These are phyloP conservation scores for Aspergillus aculeatus DNA, from an alignment of 2,329 filamentous ascomycete genomes.

Conservation along the genomic window DNA sequence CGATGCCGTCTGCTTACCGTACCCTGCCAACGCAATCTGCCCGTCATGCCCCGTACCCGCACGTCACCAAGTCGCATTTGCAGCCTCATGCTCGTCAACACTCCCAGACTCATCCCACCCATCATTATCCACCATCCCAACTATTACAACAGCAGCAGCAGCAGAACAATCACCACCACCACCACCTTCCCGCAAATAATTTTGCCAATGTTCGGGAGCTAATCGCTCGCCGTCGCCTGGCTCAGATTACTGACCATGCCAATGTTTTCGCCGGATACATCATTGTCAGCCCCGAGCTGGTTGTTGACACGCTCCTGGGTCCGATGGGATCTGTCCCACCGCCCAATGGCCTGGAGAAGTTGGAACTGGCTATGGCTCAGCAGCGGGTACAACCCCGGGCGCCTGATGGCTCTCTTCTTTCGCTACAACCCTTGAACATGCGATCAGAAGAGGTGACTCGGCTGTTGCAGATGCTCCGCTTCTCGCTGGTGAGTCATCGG, in stretches of 20 bases:
- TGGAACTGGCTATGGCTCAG: constrained; percentile 46
- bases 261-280: constrained; percentile 46
- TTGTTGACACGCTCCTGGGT: constrained; percentile 44
- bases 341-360: constrained; percentile 43
- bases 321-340: constrained; percentile 43
- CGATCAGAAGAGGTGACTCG: constrained; percentile 45
- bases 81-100: constrained; percentile 21
- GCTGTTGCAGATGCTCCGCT: constrained; percentile 45
- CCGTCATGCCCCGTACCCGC: constrained; percentile 40
- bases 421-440: constrained; percentile 44
- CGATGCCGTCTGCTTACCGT: constrained; percentile 46
- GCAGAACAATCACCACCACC: constrained; percentile 20
- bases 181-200: constrained; percentile 38
- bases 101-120: constrained; percentile 18
- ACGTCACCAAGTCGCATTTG: constrained; percentile 34
- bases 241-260: constrained; percentile 47
- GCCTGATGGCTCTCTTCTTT: constrained; percentile 38
- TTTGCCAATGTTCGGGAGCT: constrained; percentile 43
- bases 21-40: constrained; percentile 37
- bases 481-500: constrained; percentile 42
- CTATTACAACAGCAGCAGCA: constrained; percentile 19
- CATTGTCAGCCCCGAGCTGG: constrained; percentile 45
- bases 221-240: constrained; percentile 42
- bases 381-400: constrained; percentile 43
- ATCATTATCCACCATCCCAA: constrained; percentile 15